Percentiles rank a stretch among this genome's conserved stretches.
Conservation (phyloP, 1,284 basidiomycete species). For the Singerocomus inundabilis region DNA sequence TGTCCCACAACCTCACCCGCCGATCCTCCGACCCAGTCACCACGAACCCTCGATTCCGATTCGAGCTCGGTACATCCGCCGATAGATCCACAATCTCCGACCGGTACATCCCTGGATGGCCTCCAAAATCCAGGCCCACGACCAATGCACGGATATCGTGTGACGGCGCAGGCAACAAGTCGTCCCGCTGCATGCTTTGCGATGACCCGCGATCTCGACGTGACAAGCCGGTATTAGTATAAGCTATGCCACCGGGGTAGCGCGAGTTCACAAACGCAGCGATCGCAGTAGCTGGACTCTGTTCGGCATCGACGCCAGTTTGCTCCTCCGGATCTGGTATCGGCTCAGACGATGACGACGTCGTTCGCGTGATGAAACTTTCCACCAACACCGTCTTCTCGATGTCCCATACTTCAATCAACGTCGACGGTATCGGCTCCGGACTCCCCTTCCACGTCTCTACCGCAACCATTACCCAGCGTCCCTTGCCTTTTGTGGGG, state of each 20-base stretch:
- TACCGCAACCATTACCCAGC: constrained; percentile 85
- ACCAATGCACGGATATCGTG: constrained; percentile 64
- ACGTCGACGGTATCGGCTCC: constrained; percentile 43
- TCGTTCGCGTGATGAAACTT: constrained; percentile 56
- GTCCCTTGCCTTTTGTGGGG: constrained; percentile 82
- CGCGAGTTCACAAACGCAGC: constrained; percentile 49
- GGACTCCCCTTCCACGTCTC: constrained; percentile 48
- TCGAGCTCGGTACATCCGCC: constrained; percentile 39
- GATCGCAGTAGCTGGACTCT: constrained; percentile 67
- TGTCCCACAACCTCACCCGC: constrained; percentile 80
- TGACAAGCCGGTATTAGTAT: constrained; percentile 22
- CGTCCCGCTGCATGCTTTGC: constrained; percentile 32
- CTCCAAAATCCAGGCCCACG: constrained; percentile 72
- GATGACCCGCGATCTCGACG: constrained; percentile 27
- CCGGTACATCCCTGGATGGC: constrained; percentile 53
- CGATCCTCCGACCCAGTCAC: constrained; percentile 82
- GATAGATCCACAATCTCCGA: constrained; percentile 54
- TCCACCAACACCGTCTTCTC: constrained; percentile 69
- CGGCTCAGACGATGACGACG: constrained; percentile 40
- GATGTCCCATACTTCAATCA: constrained; percentile 82
- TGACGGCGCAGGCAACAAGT: constrained; percentile 44
- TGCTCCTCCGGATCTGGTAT: constrained; percentile 51
- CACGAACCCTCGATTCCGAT: constrained; percentile 63
- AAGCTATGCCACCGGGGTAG: constrained; percentile 37
- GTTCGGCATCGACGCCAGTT: constrained; percentile 53